Evolutionary conservation across 305 asterid species (phyloP).

Genomic region (Lippia alba): DNA sequence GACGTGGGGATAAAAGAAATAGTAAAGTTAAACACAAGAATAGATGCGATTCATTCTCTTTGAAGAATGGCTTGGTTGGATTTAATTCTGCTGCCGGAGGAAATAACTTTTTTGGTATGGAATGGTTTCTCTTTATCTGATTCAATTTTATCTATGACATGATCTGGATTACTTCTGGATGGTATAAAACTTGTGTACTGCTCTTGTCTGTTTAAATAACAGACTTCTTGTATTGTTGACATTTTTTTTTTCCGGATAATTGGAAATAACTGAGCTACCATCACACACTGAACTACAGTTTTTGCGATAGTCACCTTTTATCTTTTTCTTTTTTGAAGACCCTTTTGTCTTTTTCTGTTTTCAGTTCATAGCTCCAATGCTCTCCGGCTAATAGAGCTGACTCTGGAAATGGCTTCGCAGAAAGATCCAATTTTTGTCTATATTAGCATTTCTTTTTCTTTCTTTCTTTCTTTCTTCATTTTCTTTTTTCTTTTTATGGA

Average conservation of each 20-base stretch:
- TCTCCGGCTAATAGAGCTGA: not conserved
- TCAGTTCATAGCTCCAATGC: constrained; percentile 16
- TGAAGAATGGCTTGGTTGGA: constrained; percentile 85
- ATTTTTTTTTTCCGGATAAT: constrained; percentile 11
- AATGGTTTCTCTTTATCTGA: constrained; percentile 9
- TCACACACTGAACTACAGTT: constrained; percentile 10
- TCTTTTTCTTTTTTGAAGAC: constrained; percentile 11
- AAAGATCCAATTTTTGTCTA: not conserved
- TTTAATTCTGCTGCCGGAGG: constrained; percentile 79
- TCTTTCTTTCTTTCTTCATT: too few species aligned
- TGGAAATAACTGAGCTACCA: constrained; percentile 14
- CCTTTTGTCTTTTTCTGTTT: constrained; percentile 8
- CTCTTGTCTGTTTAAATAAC: constrained; percentile 2
- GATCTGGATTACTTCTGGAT: constrained; percentile 16
- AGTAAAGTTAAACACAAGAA: constrained; percentile 64
- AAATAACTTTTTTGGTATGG: constrained; percentile 79
- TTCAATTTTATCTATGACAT: constrained; percentile 13
- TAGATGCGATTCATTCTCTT: constrained; percentile 67
- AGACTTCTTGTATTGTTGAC: constrained; percentile 9
- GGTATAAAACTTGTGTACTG: constrained; percentile 26
- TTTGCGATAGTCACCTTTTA: not conserved
- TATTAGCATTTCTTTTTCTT: not conserved
- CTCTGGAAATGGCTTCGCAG: not conserved
- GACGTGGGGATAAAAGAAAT: constrained; percentile 83
- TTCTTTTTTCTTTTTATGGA: too few species aligned